Evolutionary conservation across 192 early-diverging fungal species (phyloP).

Genomic region (Cetraspora pellucida): DNA sequence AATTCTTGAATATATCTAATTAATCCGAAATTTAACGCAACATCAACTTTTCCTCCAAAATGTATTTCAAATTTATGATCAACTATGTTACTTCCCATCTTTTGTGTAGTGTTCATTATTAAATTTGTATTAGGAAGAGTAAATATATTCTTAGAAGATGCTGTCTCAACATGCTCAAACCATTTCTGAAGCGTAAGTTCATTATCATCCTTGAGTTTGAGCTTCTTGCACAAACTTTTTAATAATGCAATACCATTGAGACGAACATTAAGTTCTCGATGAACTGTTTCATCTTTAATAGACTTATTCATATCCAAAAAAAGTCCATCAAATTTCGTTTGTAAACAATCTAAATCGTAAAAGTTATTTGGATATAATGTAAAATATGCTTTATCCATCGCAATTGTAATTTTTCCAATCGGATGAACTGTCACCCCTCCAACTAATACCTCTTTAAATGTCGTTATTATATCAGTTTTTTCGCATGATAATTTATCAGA

Average conservation of each 20-base stretch:
- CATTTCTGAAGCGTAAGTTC: conserved; percentile 22
- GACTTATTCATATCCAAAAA: conserved; percentile 25
- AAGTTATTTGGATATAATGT: conserved; percentile 52
- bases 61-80: conserved; percentile 43
- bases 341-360: conserved; percentile 49
- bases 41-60: conserved; percentile 48
- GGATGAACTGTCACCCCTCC: conserved; percentile 26
- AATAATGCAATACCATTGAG: conserved; percentile 38
- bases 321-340: conserved; percentile 34
- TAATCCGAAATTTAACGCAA: conserved; percentile 51
- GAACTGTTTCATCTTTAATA: background rate
- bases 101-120: conserved; percentile 43
- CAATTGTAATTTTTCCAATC: conserved; percentile 35
- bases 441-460: conserved; percentile 19
- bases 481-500: background rate
- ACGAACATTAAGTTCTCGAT: conserved; percentile 35
- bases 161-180: conserved; percentile 34
- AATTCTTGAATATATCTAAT: conserved; percentile 52
- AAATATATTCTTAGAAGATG: conserved; percentile 41
- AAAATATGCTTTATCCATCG: conserved; percentile 33
- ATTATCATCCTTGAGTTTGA: conserved; percentile 26
- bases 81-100: conserved; percentile 21
- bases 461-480: background rate
- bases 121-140: conserved; percentile 45
- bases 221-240: conserved; percentile 40